Evolutionary conservation across 2,329 filamentous ascomycete species (phyloP).

Genomic region (Rosellinia necatrix): DNA sequence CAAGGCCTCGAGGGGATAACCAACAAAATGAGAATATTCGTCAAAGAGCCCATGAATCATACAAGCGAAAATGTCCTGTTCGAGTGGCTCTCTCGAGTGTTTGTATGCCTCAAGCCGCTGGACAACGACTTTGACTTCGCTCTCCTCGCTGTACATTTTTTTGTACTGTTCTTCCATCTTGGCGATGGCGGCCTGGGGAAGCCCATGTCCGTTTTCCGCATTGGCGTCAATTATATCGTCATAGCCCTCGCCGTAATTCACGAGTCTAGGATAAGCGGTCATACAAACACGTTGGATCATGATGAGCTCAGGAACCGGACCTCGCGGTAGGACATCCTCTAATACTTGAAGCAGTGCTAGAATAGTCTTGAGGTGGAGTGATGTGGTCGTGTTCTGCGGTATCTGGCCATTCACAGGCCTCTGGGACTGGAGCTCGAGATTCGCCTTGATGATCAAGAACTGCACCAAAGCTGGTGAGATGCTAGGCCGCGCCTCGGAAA

Average conservation of each 20-base stretch:
- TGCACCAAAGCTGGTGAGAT: constrained; percentile 75
- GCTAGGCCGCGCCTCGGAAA: constrained; percentile 67
- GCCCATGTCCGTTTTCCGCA: constrained; percentile 76
- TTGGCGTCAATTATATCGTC: constrained; percentile 91
- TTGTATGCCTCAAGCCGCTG: constrained; percentile 86
- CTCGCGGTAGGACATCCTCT: constrained; percentile 67
- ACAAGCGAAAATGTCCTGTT: constrained; percentile 95
- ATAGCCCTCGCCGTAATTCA: constrained; percentile 93
- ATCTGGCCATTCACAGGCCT: constrained; percentile 67
- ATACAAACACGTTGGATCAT: constrained; percentile 85
- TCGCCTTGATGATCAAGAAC: constrained; percentile 83
- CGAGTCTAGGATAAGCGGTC: constrained; percentile 87
- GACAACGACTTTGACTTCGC: constrained; percentile 84
- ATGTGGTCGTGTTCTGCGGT: constrained; percentile 65
- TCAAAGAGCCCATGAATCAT: constrained; percentile 99
- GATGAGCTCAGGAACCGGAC: constrained; percentile 70
- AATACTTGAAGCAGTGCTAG: constrained; percentile 79
- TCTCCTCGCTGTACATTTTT: constrained; percentile 93
- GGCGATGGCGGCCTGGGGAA: constrained; percentile 78
- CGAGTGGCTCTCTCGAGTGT: constrained; percentile 77
- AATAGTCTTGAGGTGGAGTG: constrained; percentile 83
- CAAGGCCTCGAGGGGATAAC: constrained; percentile 94
- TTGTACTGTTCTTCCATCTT: constrained; percentile 99
- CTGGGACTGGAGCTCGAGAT: constrained; percentile 77
- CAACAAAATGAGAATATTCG: constrained; percentile 92